phyloP scores from a whole-genome alignment of 2,329 filamentous ascomycete genomes.

The Fusarium nodosum region DNA sequence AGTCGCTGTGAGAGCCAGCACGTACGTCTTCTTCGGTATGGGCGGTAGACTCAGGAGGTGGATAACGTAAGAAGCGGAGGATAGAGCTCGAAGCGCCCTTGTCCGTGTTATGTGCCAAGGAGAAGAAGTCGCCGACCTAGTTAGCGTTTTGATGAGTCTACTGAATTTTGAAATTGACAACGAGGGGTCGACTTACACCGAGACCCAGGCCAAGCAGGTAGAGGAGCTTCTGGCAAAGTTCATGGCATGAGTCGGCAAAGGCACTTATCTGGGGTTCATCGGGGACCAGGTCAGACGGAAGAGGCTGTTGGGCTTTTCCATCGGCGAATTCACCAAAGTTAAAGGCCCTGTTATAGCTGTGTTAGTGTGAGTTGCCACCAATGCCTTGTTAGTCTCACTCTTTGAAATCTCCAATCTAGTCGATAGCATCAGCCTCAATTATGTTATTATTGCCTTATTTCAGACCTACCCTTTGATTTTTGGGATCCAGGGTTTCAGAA shows the following conservation, averaged over 20 bases:
- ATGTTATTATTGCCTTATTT: not conserved
- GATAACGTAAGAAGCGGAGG: conserved; percentile 81
- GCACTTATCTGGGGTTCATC: conserved; percentile 72
- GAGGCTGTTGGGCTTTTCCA: conserved; percentile 79
- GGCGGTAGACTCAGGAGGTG: conserved; percentile 62
- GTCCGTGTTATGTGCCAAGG: conserved; percentile 61
- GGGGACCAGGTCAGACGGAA: conserved; percentile 74
- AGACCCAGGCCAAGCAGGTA: conserved; percentile 84
- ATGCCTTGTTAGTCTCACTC: conserved; percentile 68
- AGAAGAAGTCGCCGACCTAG: conserved; percentile 67
- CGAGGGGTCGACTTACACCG: conserved; percentile 60
- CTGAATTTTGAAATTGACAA: conserved; percentile 2
- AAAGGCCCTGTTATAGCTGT: conserved; percentile 74
- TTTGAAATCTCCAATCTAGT: conserved; percentile 85
- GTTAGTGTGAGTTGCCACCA: not conserved
- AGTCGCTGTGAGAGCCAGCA: conserved; percentile 93
- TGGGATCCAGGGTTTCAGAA: conserved; percentile 87
- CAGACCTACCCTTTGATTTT: conserved; percentile 76
- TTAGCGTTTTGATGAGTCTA: conserved; percentile 12
- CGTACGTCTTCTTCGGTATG: conserved; percentile 74
- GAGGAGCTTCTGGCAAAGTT: conserved; percentile 79
- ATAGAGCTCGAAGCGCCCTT: conserved; percentile 68
- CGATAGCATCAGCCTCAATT: not conserved
- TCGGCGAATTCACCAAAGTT: conserved; percentile 86
- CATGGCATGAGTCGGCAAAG: conserved; percentile 79